Evolutionary conservation across 1,284 basidiomycete species (phyloP).

Genomic region (Tetrapyrgos nigripes): DNA sequence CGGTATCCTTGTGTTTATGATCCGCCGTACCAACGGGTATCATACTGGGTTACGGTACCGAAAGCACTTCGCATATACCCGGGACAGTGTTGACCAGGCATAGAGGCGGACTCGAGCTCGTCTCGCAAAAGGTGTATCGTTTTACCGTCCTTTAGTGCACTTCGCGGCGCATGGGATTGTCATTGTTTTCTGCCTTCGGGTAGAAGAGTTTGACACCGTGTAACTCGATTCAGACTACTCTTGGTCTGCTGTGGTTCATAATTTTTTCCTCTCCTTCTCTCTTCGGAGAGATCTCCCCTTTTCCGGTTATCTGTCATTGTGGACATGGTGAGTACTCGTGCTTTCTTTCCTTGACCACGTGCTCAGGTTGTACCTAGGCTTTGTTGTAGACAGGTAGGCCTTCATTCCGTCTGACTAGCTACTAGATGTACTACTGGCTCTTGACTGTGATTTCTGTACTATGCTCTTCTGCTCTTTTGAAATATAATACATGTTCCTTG

Average conservation of each 20-base stretch:
- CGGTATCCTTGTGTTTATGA: too few relatives aligned
- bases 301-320: background rate
- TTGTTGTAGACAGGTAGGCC: too few relatives aligned
- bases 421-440: too few relatives aligned
- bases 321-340: background rate
- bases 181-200: constrained; percentile 21
- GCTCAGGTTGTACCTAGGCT: too few relatives aligned
- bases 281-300: constrained; percentile 23
- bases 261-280: constrained; percentile 29
- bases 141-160: constrained; percentile 53
- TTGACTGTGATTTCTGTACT: too few relatives aligned
- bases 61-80: background rate
- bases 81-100: constrained; percentile 16
- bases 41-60: background rate
- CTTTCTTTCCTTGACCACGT: too few relatives aligned
- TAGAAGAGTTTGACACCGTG: constrained; percentile 28
- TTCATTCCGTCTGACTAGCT: too few relatives aligned
- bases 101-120: constrained; percentile 18
- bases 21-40: too few relatives aligned
- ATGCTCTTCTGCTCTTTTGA: too few relatives aligned
- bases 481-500: too few relatives aligned
- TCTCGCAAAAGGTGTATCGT: constrained; percentile 1
- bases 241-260: constrained; percentile 47
- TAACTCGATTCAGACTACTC: constrained; percentile 70
- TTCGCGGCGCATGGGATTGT: constrained; percentile 49